Evolutionary conservation across 176 grass and related monocot species (phyloP).

Genomic region (Paspalum vaginatum): DNA sequence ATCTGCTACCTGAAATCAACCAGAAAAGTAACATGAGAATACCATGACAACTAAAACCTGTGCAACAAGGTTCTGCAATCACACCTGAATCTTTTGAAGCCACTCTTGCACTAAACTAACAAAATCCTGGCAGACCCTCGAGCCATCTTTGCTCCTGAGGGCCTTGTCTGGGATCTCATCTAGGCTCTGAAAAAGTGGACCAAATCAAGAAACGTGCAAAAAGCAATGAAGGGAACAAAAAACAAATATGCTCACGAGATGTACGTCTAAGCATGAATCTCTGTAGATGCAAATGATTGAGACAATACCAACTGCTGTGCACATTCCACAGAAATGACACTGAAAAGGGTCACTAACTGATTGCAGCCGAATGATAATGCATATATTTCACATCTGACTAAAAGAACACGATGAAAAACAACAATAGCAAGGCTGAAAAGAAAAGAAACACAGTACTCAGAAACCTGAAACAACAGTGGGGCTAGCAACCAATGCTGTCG

Average conservation of each 20-base stretch:
- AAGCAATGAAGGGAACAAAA: not conserved
- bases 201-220: slow-evolving; percentile 19
- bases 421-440: not conserved
- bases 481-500: slow-evolving; percentile 23
- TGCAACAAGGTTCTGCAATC: slow-evolving; percentile 19
- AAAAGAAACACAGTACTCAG: not conserved
- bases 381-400: not conserved
- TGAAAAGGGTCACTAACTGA: not conserved
- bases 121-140: slow-evolving; percentile 74
- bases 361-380: not conserved
- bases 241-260: slow-evolving; percentile 8
- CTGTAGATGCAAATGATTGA: slow-evolving; percentile 6
- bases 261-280: slow-evolving; percentile 25
- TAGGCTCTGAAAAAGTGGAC: slow-evolving; percentile 58
- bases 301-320: not conserved
- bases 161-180: slow-evolving; percentile 73
- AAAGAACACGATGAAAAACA: not conserved
- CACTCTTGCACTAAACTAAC: slow-evolving; percentile 72
- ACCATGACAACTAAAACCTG: slow-evolving; percentile 19
- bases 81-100: slow-evolving; percentile 86
- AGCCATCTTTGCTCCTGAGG: slow-evolving; percentile 71
- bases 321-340: slow-evolving; percentile 10
- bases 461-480: slow-evolving; percentile 21
- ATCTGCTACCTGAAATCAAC: slow-evolving; percentile 58
- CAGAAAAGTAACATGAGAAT: slow-evolving; percentile 35